phyloP scores from a whole-genome alignment of 2,329 filamentous ascomycete genomes.

The Penicillium palitans region DNA sequence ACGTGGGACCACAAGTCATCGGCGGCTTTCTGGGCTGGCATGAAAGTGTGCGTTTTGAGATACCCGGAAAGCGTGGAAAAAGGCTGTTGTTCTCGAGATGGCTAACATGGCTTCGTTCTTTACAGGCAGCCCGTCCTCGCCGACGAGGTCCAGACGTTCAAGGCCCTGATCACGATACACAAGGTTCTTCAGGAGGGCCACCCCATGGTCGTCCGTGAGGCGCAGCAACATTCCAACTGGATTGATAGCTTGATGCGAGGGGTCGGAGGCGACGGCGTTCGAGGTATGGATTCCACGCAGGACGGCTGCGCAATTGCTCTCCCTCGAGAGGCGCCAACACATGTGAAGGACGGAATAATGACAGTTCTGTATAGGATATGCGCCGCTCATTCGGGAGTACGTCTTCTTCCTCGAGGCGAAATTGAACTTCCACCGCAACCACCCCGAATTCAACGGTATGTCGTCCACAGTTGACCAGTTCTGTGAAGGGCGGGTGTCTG shows the following conservation, averaged over 20 bases:
- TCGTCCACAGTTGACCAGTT: background rate
- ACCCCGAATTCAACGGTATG: conserved; percentile 92
- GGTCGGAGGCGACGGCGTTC: conserved; percentile 76
- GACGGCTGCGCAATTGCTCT: background rate
- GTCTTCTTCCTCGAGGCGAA: conserved; percentile 94
- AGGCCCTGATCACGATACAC: conserved; percentile 94
- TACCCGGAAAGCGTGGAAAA: background rate
- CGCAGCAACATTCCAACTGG: conserved; percentile 84
- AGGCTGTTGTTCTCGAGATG: background rate
- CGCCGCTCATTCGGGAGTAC: conserved; percentile 91
- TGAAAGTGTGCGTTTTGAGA: conserved; percentile 83
- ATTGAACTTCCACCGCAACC: conserved; percentile 92
- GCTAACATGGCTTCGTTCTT: conserved; percentile 13
- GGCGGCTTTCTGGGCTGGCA: conserved; percentile 91
- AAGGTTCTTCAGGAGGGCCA: conserved; percentile 98
- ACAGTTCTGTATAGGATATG: conserved; percentile 61
- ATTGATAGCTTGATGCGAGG: conserved; percentile 88
- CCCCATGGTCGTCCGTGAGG: conserved; percentile 81
- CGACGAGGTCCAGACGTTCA: conserved; percentile 98
- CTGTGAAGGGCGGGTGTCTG: conserved; percentile 6
- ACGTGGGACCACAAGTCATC: conserved; percentile 99
- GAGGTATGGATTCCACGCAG: conserved; percentile 54
- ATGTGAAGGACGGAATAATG: conserved; percentile 10
- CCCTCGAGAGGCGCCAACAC: background rate
- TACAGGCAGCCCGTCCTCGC: conserved; percentile 90